These are phyloP conservation scores for Prunus salicina DNA, from an alignment of 306 rosid species.

Conservation along the genomic window DNA sequence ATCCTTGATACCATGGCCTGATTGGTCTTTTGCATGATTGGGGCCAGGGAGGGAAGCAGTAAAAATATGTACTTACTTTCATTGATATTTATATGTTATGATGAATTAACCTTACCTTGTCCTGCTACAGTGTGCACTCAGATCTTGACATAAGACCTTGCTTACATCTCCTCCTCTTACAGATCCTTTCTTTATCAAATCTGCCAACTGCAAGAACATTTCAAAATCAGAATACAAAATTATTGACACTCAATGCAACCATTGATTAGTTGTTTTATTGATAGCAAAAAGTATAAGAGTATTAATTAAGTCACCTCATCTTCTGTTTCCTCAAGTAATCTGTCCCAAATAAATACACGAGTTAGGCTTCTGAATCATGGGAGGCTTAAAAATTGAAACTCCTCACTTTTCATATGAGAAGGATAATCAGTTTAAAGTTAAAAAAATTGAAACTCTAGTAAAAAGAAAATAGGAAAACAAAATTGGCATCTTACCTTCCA, in stretches of 20 bases:
- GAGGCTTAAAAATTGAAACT: conserved; percentile 1
- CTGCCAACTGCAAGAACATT: conserved; percentile 61
- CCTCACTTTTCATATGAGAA: conserved; percentile 23
- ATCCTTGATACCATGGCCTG: neutral
- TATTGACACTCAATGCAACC: conserved; percentile 9
- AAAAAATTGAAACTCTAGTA: neutral
- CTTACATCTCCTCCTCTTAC: conserved; percentile 70
- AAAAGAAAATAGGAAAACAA: neutral
- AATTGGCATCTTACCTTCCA: conserved; percentile 60
- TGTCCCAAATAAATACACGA: conserved; percentile 40
- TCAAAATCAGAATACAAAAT: conserved; percentile 7
- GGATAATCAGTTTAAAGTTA: conserved; percentile 3
- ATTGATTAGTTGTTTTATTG: neutral
- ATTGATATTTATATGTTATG: neutral
- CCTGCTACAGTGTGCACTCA: conserved; percentile 81
- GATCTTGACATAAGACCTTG: conserved; percentile 85
- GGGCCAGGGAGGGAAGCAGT: neutral
- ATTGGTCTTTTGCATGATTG: conserved; percentile 14
- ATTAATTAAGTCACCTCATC: conserved; percentile 60
- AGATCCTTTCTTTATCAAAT: conserved; percentile 77
- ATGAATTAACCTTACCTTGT: conserved; percentile 46
- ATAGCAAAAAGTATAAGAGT: conserved; percentile 6
- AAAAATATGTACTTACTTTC: neutral
- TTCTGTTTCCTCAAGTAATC: conserved; percentile 90
- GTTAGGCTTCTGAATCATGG: conserved; percentile 37